Percentiles rank a stretch among this genome's conserved stretches.
Conservation (phyloP, 306 rosid genomes). For the Prunus mongolica region DNA sequence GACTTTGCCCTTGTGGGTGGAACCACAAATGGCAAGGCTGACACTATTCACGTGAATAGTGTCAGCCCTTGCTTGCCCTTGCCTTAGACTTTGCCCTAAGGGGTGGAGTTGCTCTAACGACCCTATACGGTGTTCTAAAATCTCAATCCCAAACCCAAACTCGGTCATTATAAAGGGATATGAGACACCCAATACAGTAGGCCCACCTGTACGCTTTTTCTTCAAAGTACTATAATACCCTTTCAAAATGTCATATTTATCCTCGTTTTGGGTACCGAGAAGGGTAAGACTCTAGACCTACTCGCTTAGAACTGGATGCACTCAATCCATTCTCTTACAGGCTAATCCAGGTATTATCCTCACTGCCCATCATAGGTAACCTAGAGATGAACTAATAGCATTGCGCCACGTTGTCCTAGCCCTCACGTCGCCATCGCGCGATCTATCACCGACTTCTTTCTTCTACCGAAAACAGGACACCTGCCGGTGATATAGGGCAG, state of each 20-base stretch:
- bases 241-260: neutral
- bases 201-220: neutral
- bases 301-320: neutral
- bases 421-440: slow-evolving; percentile 25
- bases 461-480: slow-evolving; percentile 11
- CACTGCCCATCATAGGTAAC: slow-evolving; percentile 15
- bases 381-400: slow-evolving; percentile 6
- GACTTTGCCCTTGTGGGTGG: no score
- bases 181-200: no score
- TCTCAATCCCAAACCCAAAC: neutral
- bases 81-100: no score
- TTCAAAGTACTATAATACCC: neutral
- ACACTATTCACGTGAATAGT: no score
- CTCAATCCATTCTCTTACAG: neutral
- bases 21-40: no score
- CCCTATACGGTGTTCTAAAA: slow-evolving; percentile 7
- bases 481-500: slow-evolving; percentile 34
- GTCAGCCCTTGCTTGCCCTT: no score
- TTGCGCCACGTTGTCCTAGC: slow-evolving; percentile 21
- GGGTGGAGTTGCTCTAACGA: no score
- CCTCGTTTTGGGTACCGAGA: neutral
- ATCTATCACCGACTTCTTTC: slow-evolving; percentile 30
- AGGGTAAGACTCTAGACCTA: neutral
- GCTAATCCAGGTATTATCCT: slow-evolving; percentile 1
- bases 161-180: neutral